phyloP scores from a whole-genome alignment of 208 protist genomes.

The Leishmania aethiopica region DNA sequence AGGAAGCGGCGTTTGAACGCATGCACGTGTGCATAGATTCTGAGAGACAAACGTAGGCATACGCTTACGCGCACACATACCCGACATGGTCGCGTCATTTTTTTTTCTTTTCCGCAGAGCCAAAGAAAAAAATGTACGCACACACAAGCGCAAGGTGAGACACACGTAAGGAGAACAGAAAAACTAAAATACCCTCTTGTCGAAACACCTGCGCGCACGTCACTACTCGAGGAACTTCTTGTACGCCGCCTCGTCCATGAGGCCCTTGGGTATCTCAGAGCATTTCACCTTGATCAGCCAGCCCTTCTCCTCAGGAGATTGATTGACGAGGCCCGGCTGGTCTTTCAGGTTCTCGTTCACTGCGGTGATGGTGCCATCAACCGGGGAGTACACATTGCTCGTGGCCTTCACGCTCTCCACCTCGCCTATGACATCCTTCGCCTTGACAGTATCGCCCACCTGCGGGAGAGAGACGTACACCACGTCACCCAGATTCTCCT shows the following conservation, averaged over 20 bases:
- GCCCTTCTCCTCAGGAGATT: constrained; percentile 83
- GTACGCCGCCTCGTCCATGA: constrained; percentile 87
- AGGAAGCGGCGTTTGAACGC: background rate
- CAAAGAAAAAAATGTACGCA: background rate
- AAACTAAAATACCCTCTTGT: constrained; percentile 8
- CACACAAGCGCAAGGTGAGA: background rate
- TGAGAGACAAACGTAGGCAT: background rate
- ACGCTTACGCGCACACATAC: background rate
- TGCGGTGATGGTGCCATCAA: constrained; percentile 75
- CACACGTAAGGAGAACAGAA: background rate
- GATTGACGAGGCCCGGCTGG: constrained; percentile 86
- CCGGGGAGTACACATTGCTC: constrained; percentile 89
- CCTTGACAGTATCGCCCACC: constrained; percentile 79
- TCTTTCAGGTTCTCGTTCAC: constrained; percentile 90
- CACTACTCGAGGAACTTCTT: constrained; percentile 87
- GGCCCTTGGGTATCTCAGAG: constrained; percentile 63
- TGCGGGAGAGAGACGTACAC: constrained; percentile 92
- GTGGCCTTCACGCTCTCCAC: constrained; percentile 94
- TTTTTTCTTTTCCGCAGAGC: background rate
- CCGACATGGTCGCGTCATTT: background rate
- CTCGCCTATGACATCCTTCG: constrained; percentile 79
- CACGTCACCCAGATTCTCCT: constrained; percentile 91
- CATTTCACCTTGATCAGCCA: constrained; percentile 91
- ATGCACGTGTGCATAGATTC: background rate
- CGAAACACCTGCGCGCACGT: background rate